These are phyloP conservation scores for Skeletonema tropicum DNA, from an alignment of 108 stramenopile genomes.

Conservation along the genomic window DNA sequence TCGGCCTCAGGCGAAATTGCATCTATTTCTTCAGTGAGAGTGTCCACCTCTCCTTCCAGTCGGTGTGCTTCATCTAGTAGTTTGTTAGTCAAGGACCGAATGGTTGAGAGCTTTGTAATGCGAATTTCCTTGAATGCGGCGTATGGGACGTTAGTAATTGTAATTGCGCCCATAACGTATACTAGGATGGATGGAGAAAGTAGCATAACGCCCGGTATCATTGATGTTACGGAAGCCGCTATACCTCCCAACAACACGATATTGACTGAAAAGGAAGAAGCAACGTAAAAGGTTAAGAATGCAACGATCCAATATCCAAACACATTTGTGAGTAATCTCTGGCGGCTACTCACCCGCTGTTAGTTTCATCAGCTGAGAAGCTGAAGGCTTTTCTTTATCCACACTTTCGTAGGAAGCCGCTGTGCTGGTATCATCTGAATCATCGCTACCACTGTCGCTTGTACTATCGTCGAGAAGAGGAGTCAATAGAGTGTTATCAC, in stretches of 20 bases:
- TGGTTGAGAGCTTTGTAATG: conserved; percentile 6
- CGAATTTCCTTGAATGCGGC: background rate
- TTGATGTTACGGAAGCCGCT: background rate
- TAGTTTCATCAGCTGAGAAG: background rate
- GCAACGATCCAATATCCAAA: background rate
- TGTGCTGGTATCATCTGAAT: background rate
- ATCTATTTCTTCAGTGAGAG: conserved; percentile 26
- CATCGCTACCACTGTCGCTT: conserved; percentile 1
- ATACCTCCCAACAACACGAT: background rate
- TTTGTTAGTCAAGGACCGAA: conserved; percentile 25
- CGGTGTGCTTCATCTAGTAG: conserved; percentile 18
- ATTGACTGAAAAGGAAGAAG: background rate
- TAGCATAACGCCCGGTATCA: background rate
- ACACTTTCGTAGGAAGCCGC: background rate
- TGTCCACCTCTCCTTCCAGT: conserved; percentile 22
- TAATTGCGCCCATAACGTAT: background rate
- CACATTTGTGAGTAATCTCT: too few species aligned
- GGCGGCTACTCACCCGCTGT: background rate
- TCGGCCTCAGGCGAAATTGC: conserved; percentile 26
- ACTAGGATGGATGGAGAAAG: conserved; percentile 5
- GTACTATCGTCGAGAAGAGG: background rate
- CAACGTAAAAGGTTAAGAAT: background rate
- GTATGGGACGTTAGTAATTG: conserved; percentile 1
- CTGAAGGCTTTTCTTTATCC: background rate
- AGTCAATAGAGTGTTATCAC: conserved; percentile 1